These are phyloP conservation scores for Fusarium abutilonis DNA, from an alignment of 2,329 filamentous ascomycete species.

Conservation along the genomic window DNA sequence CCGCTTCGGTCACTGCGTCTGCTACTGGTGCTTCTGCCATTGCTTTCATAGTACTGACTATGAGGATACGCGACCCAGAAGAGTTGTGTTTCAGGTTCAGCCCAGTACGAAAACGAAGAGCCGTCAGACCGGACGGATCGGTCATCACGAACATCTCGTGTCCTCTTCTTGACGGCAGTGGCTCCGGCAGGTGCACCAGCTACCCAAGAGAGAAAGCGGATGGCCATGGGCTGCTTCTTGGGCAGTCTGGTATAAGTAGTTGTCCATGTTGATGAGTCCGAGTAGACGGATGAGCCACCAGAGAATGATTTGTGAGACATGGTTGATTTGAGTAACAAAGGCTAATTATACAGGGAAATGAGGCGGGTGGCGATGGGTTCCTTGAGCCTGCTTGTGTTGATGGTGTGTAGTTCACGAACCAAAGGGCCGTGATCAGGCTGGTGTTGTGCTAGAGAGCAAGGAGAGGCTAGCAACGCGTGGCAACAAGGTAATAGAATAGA, in stretches of 20 bases:
- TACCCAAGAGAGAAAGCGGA: slow-evolving; percentile 45
- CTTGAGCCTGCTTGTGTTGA: not conserved
- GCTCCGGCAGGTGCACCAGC: slow-evolving; percentile 42
- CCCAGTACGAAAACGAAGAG: slow-evolving; percentile 38
- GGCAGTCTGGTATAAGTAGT: slow-evolving; percentile 41
- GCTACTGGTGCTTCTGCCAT: slow-evolving; percentile 29
- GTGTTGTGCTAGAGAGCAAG: slow-evolving; percentile 18
- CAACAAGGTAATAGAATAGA: slow-evolving; percentile 5
- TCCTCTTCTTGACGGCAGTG: slow-evolving; percentile 44
- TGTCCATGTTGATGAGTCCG: slow-evolving; percentile 43
- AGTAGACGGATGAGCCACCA: slow-evolving; percentile 35
- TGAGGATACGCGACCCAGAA: slow-evolving; percentile 39
- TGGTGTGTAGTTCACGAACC: slow-evolving; percentile 30
- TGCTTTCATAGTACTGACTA: slow-evolving; percentile 30
- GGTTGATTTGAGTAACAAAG: not conserved
- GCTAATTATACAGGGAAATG: slow-evolving; percentile 4
- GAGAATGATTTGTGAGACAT: slow-evolving; percentile 29
- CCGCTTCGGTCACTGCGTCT: slow-evolving; percentile 33
- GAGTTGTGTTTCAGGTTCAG: slow-evolving; percentile 40
- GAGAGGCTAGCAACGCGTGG: slow-evolving; percentile 20
- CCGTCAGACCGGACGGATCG: slow-evolving; percentile 35
- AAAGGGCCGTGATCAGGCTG: slow-evolving; percentile 13
- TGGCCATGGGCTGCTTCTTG: slow-evolving; percentile 37
- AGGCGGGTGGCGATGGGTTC: slow-evolving; percentile 29
- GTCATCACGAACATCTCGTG: slow-evolving; percentile 41